Conservation (phyloP, 768 basidiomycete genomes). For the Udeniomyces megalosporus region DNA sequence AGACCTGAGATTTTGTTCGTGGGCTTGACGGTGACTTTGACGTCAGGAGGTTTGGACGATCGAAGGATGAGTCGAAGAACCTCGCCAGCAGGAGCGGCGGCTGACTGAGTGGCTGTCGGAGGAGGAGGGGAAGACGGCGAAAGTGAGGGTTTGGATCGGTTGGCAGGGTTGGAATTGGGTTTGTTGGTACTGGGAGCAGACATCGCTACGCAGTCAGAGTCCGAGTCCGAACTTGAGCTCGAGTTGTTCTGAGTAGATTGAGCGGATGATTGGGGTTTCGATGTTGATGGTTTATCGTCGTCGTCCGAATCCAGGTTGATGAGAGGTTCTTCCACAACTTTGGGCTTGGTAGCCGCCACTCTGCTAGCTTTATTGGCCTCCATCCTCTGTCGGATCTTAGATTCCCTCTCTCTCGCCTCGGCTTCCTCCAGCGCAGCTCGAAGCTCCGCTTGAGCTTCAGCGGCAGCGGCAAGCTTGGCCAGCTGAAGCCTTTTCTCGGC, state of each 20-base stretch:
- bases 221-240: too few relatives aligned
- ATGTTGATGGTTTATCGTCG: too few relatives aligned
- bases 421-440: neutral
- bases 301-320: too few relatives aligned
- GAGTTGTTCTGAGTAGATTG: too few relatives aligned
- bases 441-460: neutral
- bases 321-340: too few relatives aligned
- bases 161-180: neutral
- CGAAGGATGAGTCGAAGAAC: neutral
- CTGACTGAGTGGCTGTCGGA: neutral
- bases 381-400: neutral
- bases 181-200: neutral
- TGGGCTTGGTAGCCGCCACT: neutral
- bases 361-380: neutral
- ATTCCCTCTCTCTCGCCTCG: neutral
- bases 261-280: too few relatives aligned
- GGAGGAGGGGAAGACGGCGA: neutral
- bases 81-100: neutral
- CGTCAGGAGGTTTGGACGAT: neutral
- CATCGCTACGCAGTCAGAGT: too few relatives aligned
- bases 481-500: too few relatives aligned
- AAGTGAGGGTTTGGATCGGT: neutral
- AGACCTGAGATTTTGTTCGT: neutral
- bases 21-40: neutral
- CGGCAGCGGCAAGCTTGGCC: neutral